These are phyloP conservation scores for Boletus speciosus DNA, from an alignment of 768 basidiomycete species.

Conservation along the genomic window DNA sequence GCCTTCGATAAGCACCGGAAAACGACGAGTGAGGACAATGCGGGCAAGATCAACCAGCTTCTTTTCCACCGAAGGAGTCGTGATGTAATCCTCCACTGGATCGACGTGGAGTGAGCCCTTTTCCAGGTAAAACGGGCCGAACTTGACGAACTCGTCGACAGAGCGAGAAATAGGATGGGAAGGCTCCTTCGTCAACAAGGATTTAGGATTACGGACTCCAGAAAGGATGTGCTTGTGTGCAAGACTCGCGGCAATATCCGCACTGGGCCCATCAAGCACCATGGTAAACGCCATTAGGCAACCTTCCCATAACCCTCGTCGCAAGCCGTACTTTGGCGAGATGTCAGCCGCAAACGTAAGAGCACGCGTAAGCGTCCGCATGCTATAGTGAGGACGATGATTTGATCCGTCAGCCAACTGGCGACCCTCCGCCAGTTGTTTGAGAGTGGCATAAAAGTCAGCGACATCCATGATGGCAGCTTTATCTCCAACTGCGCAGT, in stretches of 20 bases:
- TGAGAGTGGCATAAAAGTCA: conserved; percentile 84
- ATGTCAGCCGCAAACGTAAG: conserved; percentile 87
- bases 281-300: conserved; percentile 98
- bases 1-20: conserved; percentile 95
- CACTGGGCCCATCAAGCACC: conserved; percentile 77
- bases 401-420: conserved; percentile 93
- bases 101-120: conserved; percentile 67
- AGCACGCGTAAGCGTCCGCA: conserved; percentile 91
- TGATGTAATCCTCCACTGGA: conserved; percentile 77
- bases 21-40: conserved; percentile 82
- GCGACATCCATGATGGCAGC: conserved; percentile 86
- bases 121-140: conserved; percentile 90
- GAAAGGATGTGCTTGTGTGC: conserved; percentile 76
- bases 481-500: conserved; percentile 78
- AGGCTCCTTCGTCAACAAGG: conserved; percentile 72
- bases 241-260: conserved; percentile 58
- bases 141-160: conserved; percentile 63
- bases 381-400: conserved; percentile 90
- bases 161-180: conserved; percentile 43
- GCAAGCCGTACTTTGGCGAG: conserved; percentile 69
- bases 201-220: conserved; percentile 75
- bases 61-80: conserved; percentile 91
- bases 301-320: conserved; percentile 92
- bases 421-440: conserved; percentile 66
- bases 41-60: conserved; percentile 95